These are phyloP conservation scores for Xylariaceae sp. DNA, from an alignment of 2,329 filamentous ascomycete species.

Conservation along the genomic window DNA sequence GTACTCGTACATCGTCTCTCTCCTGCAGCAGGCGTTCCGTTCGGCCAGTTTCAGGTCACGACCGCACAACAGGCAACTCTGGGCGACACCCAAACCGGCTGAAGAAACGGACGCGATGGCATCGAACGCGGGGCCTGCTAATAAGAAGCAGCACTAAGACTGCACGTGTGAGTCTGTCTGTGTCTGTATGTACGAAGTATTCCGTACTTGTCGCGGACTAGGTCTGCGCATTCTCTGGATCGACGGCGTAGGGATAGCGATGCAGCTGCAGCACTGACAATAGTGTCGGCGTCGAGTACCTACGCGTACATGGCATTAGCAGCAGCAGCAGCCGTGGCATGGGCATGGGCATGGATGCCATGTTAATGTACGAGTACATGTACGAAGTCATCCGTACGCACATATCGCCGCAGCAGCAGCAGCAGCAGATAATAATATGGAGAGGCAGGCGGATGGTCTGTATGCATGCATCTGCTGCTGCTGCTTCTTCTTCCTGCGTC, in stretches of 20 bases:
- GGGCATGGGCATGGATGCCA: too few relatives aligned
- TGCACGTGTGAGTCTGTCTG: background rate
- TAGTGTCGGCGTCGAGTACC: background rate
- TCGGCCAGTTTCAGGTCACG: constrained; percentile 11
- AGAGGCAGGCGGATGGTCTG: background rate
- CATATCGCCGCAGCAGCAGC: background rate
- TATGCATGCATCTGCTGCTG: constrained; percentile 1
- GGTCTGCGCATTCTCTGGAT: too few relatives aligned
- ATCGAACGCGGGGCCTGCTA: background rate
- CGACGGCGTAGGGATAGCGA: background rate
- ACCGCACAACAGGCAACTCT: background rate
- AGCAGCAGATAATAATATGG: constrained; percentile 5
- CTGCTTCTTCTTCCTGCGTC: background rate
- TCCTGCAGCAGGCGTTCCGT: constrained; percentile 1
- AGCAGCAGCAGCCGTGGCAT: too few relatives aligned
- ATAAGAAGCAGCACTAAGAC: too few relatives aligned
- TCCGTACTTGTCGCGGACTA: too few relatives aligned
- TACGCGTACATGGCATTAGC: background rate
- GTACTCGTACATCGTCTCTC: background rate
- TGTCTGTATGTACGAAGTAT: too few relatives aligned
- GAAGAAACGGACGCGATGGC: background rate
- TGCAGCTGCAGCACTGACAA: background rate
- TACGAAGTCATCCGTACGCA: background rate
- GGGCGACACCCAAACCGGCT: background rate
- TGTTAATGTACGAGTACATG: background rate